A percentile compares a stretch with the other conserved stretches of the same genome.
Conservation (phyloP, 768 basidiomycete species). For the Pisolithus albus region DNA sequence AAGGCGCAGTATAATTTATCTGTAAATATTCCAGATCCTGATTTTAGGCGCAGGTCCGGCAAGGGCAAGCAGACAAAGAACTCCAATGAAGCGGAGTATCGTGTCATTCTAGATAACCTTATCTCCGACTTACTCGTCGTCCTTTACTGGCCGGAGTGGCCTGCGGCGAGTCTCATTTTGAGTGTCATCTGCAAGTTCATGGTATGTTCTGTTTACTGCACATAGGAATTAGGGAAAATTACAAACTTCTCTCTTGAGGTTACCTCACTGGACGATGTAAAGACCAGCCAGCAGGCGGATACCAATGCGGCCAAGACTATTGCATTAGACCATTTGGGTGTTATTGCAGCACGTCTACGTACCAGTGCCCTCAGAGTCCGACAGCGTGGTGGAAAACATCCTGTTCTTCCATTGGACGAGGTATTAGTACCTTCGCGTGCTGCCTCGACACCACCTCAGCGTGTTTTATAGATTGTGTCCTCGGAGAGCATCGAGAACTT, state of each 20-base stretch:
- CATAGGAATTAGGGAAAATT: not conserved
- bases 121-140: conserved; percentile 84
- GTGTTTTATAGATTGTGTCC: conserved; percentile 42
- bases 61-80: conserved; percentile 86
- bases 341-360: conserved; percentile 81
- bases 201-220: conserved; percentile 39
- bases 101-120: conserved; percentile 85
- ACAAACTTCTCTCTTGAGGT: conserved; percentile 41
- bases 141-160: conserved; percentile 96
- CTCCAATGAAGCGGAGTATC: conserved; percentile 91
- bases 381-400: conserved; percentile 28
- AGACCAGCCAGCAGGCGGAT: conserved; percentile 57
- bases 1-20: conserved; percentile 30
- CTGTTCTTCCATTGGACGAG: conserved; percentile 63
- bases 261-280: conserved; percentile 75
- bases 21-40: conserved; percentile 6
- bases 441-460: not conserved
- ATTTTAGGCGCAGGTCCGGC: conserved; percentile 49
- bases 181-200: conserved; percentile 78
- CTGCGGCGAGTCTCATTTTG: conserved; percentile 78
- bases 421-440: conserved; percentile 29
- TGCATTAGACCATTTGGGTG: conserved; percentile 88
- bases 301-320: conserved; percentile 82
- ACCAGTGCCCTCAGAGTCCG: conserved; percentile 41
- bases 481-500: conserved; percentile 44